Evolutionary conservation across 2,329 filamentous ascomycete genomes (phyloP).

Genomic region (Coniochaeta ligniaria): DNA sequence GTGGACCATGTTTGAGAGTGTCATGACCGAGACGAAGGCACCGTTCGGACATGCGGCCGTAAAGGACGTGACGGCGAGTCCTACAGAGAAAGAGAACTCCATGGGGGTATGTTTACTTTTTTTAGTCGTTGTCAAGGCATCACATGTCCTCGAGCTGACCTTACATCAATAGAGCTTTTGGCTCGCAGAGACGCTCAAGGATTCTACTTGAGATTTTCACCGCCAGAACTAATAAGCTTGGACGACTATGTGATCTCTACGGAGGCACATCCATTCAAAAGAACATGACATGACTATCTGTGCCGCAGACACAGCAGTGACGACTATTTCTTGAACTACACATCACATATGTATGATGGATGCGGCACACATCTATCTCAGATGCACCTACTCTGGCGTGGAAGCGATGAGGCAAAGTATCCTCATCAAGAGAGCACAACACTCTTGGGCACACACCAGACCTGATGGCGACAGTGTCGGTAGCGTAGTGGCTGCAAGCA

Average conservation of each 20-base stretch:
- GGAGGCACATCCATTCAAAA: slow-evolving; percentile 15
- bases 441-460: too few relatives aligned
- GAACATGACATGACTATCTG: neutral
- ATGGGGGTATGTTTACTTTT: neutral
- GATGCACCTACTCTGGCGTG: neutral
- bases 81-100: neutral
- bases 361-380: neutral
- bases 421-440: neutral
- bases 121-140: neutral
- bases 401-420: too few relatives aligned
- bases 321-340: neutral
- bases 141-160: neutral
- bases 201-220: slow-evolving; percentile 55
- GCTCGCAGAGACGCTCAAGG: slow-evolving; percentile 39
- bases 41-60: neutral
- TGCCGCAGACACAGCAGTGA: neutral
- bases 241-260: slow-evolving; percentile 47
- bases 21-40: neutral
- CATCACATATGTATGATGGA: neutral
- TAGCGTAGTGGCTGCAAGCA: neutral
- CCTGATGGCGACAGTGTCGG: too few relatives aligned
- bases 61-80: neutral
- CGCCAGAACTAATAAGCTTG: slow-evolving; percentile 46
- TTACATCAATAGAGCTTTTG: slow-evolving; percentile 34
- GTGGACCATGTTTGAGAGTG: slow-evolving; percentile 41